phyloP scores from a whole-genome alignment of 306 rosid genomes.

The Ammopiptanthus mongolicus region DNA sequence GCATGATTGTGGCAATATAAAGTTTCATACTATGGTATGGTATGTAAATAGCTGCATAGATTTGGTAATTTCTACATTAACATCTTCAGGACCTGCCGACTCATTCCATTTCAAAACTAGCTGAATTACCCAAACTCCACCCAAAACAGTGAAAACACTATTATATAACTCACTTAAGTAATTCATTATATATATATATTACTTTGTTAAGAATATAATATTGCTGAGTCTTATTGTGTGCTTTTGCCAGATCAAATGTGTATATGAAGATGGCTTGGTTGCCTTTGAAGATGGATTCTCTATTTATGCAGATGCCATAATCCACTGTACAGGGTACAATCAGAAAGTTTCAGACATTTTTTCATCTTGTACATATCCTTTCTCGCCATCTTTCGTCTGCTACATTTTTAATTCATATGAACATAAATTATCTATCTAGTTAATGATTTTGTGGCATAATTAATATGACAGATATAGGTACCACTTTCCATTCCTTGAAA shows the following conservation, averaged over 20 bases:
- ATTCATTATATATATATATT: neutral
- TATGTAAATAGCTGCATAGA: neutral
- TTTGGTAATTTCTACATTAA: neutral
- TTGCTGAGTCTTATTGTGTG: neutral
- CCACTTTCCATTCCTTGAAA: slow-evolving; percentile 31
- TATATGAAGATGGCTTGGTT: slow-evolving; percentile 29
- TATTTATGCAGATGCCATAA: slow-evolving; percentile 30
- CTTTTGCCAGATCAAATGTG: slow-evolving; percentile 18
- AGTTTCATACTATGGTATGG: slow-evolving; percentile 25
- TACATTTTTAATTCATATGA: neutral
- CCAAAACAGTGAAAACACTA: too few species aligned
- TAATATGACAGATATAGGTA: slow-evolving; percentile 31
- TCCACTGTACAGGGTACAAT: slow-evolving; percentile 35
- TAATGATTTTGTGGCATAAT: neutral
- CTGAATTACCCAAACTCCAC: too few species aligned
- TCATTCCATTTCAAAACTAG: too few species aligned
- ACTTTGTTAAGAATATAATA: neutral
- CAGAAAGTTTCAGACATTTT: neutral
- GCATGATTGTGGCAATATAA: neutral
- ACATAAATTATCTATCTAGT: neutral
- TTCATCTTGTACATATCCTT: neutral
- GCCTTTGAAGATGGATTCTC: slow-evolving; percentile 38
- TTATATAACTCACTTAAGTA: neutral
- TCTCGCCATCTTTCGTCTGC: neutral
- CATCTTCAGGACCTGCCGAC: too few species aligned